Base-by-base conservation (phyloP, 805 yeast genomes). In the Cyberlindnera misumaiensis region DNA sequence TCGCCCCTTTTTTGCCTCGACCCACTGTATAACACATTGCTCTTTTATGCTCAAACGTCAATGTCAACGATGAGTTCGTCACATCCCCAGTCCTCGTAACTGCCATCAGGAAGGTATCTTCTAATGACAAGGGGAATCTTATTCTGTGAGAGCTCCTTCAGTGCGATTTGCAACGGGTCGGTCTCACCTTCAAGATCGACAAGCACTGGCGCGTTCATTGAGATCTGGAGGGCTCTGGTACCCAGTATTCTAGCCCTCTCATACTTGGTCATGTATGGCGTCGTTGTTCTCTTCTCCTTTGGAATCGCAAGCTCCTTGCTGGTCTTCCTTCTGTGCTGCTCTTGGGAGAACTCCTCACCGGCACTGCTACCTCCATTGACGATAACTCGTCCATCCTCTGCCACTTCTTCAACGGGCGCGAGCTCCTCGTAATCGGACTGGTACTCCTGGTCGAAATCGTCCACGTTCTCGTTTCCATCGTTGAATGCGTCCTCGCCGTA, bases 141-240 rank as follows among this genome's bases (percentile, higher is more conserved):
- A 63, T 85, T 80, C 63, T 93, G 97, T 1, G 95, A 77, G 46
- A 93, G 73, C 63, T 93, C 99, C 63, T 94, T 93, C 86, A 87
- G 83, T 44, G 99, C 97, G 46, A 93, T 93, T 63, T 89, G 96
- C 58, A 93, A 70, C 11, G 99, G 98, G 61, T 93, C 99, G 3
- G 98, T 94, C 63, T 94, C 99, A 57, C 98, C 98, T 65, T 93
- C 99, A 42, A 93, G 77, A 57, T 94, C 98, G 30, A 93, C 98
- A 58, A 93, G 74, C 3, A 93, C 97, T 2, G 98, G 98, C 1
- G 99, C 98, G 59, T 93, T 93, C 85, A 93, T 84, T 20, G 97
- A 87, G 53, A 93, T 90, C 64, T 93, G 99, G 48, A 93, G 68
- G 2, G 99, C 98, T 54, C 99, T 76, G 10, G 99, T 93, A 20